These are phyloP conservation scores for Aspergillus fumigatiaffinis DNA, from an alignment of 2,329 filamentous ascomycete species.

Conservation along the genomic window DNA sequence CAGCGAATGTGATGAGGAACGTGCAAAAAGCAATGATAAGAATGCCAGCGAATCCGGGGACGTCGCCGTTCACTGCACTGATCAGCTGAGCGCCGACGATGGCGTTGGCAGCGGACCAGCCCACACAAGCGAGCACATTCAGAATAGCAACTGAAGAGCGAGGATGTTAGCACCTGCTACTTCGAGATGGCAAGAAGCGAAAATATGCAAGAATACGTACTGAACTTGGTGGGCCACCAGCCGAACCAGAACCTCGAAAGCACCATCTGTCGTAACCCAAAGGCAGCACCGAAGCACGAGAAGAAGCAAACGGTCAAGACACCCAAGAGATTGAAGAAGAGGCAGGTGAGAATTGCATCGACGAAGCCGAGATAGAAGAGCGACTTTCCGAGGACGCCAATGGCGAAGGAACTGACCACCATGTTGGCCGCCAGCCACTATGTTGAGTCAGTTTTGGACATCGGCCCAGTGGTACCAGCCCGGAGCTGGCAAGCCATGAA, in stretches of 20 bases:
- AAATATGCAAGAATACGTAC: constrained; percentile 43
- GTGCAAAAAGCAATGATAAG: constrained; percentile 68
- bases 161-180: constrained; percentile 7
- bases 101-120: constrained; percentile 73
- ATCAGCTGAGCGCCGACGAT: constrained; percentile 78
- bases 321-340: constrained; percentile 75
- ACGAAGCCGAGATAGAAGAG: constrained; percentile 68
- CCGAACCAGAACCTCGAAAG: constrained; percentile 76
- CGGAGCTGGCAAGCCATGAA: constrained; percentile 5
- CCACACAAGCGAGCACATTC: constrained; percentile 66
- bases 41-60: constrained; percentile 71
- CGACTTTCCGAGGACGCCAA: constrained; percentile 66
- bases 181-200: background rate
- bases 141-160: constrained; percentile 57
- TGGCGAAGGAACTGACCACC: constrained; percentile 72
- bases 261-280: constrained; percentile 76
- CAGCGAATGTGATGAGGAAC: constrained; percentile 66
- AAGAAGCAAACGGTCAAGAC: constrained; percentile 71
- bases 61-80: constrained; percentile 64
- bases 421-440: constrained; percentile 76
- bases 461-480: constrained; percentile 7
- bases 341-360: constrained; percentile 66
- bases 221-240: constrained; percentile 64
- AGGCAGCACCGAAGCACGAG: constrained; percentile 69
- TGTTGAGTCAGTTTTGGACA: constrained; percentile 22